Evolutionary conservation across 768 basidiomycete genomes (phyloP), one percentile per base, ranked within the genome.

Genomic region (Leccinum subtestaceum): DNA sequence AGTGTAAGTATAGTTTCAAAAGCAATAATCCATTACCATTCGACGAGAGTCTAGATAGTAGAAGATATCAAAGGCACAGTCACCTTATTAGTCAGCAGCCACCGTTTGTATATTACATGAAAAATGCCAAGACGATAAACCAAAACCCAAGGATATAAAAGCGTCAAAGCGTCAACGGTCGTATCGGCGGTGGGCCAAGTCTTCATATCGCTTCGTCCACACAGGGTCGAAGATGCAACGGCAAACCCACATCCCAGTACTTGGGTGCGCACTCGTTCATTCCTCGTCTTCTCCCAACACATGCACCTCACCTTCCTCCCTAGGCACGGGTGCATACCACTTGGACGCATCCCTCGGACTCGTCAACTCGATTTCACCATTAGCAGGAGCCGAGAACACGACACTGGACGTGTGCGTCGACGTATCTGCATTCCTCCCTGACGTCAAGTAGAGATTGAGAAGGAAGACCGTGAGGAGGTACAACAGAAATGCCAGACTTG

Each of bases 401-500:
- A 63, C 60, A 0, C 60, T 59, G 2, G 29, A 29, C 0, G 34
- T 5, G 9, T 52, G 53, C 34, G 51, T 58, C 4, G 63, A 55
- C 17, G 53, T 32, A n/a, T 69, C 60, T 2, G 82, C 82, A 60
- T 88, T 86, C 29, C 79, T 81, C 3, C 88, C 87, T 15, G 82
- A 83, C 0, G 81, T 84, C 6, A 80, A 64, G 69, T 88, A 93
- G 1, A 93, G 75, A 62, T 87, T 81, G 64, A 93, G 79, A 53
- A 95, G 80, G 67, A 82, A 80, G 25, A 88, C 77, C 52, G 88
- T 84, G 65, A 89, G 80, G 6, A 87, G 78, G 72, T 95, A 95
- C 27, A 95, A 67, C 40, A 91, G 60, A 78, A 95, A 95, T 0
- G 91, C 84, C 49, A 88, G 9, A 19, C 69, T 77, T 32, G 23